Conservation (phyloP, 306 rosid genomes). For the Cicer yamashitae region DNA sequence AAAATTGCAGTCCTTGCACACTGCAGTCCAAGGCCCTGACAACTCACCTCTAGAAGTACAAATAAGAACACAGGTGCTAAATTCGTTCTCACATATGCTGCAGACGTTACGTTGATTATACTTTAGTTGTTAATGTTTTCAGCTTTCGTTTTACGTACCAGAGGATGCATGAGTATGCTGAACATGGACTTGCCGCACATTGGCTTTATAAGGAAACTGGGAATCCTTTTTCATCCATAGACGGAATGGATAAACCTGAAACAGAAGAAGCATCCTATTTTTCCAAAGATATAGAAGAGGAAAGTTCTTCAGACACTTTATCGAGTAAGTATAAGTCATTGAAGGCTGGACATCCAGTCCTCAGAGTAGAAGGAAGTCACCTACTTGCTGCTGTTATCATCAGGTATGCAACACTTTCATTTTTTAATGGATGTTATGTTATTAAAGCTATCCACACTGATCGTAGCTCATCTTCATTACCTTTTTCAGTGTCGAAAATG, state of each 20-base stretch:
- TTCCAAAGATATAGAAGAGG: conserved; percentile 65
- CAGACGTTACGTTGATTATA: conserved; percentile 28
- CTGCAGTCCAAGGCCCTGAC: conserved; percentile 93
- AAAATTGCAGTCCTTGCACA: conserved; percentile 86
- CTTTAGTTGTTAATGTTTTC: conserved; percentile 39
- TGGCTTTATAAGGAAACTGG: conserved; percentile 98
- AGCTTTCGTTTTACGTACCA: conserved; percentile 42
- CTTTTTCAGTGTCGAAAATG: conserved; percentile 72
- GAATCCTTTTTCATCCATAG: conserved; percentile 56
- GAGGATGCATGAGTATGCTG: conserved; percentile 99
- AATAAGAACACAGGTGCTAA: conserved; percentile 89
- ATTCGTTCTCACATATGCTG: conserved; percentile 29
- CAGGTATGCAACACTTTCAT: conserved; percentile 52
- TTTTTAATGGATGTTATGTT: conserved; percentile 19
- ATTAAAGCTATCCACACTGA: conserved; percentile 19
- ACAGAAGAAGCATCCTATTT: conserved; percentile 63
- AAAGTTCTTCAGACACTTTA: conserved; percentile 58
- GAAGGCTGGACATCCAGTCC: conserved; percentile 93
- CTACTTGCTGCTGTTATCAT: conserved; percentile 89
- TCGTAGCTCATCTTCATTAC: conserved; percentile 38
- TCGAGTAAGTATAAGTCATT: conserved; percentile 65
- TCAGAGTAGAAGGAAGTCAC: conserved; percentile 95
- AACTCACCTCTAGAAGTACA: conserved; percentile 97
- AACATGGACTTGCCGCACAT: conserved; percentile 98
- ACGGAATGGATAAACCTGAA: conserved; percentile 63